Base-by-base conservation (phyloP, 2,329 filamentous ascomycete genomes). In the Colletotrichum sp. region DNA sequence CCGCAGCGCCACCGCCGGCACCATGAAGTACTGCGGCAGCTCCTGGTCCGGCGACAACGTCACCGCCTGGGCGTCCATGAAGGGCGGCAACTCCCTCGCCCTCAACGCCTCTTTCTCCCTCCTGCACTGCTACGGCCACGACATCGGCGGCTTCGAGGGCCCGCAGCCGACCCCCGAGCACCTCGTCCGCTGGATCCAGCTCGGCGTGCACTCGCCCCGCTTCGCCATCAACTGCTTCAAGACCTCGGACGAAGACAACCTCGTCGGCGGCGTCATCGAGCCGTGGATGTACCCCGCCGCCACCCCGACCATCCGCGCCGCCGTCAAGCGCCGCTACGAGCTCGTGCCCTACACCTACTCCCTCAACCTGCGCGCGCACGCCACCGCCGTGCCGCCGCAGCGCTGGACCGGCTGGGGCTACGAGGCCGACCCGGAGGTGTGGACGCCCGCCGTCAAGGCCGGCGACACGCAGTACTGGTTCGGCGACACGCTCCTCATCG, bases 201-300 rank as follows among this genome's bases (percentile, higher is more conserved):
- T 94, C 3, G 94, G 93, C 8, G 90, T 92, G 75, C 90, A 95
- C 84, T 93, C 92, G 2, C 89, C 92, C 1, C 91, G 93, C 0
- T 95, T 95, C 79, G 92, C 93, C 13, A 95, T 95, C 85, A 95
- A 95, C 83, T 95, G 93, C 83, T 95, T 93, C 89, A 95, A 95
- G 85, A 95, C 94, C 0, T 90, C 89, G 1, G 88, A 90, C 0
- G 85, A 89, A 1, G 92, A 95, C 82, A 95, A 92, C 79, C 87
- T 87, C 0, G 88, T 94, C 28, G 93, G 93, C 9, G 93, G 94
- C 44, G 93, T 95, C 1, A 95, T 95, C 74, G 93, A 95, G 84
- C 93, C 93, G 0, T 95, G 93, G 92, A 95, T 95, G 92, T 94
- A 95, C 80, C 92, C 93, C 0, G 90, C 92, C 44, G 92, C 92